Conservation (phyloP, 176 grass and related monocot genomes). For the Thinopyrum elongatum region DNA sequence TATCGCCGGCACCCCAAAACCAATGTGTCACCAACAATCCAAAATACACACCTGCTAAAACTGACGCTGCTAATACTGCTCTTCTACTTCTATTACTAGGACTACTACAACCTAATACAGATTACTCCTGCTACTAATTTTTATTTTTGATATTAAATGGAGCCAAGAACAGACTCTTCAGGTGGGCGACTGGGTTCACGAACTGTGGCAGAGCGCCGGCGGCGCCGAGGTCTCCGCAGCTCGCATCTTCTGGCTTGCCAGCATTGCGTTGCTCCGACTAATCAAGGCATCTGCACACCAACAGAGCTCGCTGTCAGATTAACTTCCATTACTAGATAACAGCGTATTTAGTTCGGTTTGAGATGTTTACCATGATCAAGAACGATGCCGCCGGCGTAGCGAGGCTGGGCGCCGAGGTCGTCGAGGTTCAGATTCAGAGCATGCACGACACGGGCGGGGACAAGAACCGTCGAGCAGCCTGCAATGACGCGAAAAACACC, state of each 20-base stretch:
- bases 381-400: constrained; percentile 58
- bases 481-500: neutral
- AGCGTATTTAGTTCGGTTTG: rapidly evolving
- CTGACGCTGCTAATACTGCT: constrained; percentile 20
- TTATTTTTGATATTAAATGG: constrained; percentile 26
- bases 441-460: constrained; percentile 82
- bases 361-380: constrained; percentile 46
- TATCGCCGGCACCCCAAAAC: constrained; percentile 30
- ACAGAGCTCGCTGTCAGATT: neutral
- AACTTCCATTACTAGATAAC: neutral
- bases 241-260: constrained; percentile 40
- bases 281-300: constrained; percentile 52
- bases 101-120: constrained; percentile 38
- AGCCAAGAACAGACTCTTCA: constrained; percentile 15
- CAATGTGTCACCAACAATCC: constrained; percentile 38
- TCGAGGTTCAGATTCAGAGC: constrained; percentile 85
- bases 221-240: neutral
- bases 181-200: constrained; percentile 4
- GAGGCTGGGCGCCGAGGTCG: constrained; percentile 68
- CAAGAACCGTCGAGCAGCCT: constrained; percentile 87
- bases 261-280: constrained; percentile 58
- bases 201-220: neutral
- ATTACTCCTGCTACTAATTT: constrained; percentile 13
- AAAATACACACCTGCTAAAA: constrained; percentile 48
- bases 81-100: constrained; percentile 40